Conservation (phyloP, 2,329 filamentous ascomycete species). For the Botrytis medusae region DNA sequence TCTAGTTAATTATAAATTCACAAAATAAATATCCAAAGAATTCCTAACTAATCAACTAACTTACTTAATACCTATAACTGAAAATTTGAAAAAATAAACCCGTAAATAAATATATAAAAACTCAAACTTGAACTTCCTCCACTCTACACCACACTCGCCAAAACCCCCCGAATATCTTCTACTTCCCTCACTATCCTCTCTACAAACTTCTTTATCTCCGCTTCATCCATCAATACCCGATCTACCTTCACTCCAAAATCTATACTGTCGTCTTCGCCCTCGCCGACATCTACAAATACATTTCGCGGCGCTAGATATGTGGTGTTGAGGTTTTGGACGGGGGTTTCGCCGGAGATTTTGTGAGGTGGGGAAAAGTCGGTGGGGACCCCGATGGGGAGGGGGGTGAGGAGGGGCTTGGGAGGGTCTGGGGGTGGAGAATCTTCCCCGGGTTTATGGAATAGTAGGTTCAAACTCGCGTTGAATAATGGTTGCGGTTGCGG, state of each 20-base stretch:
- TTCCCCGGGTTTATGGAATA: neutral
- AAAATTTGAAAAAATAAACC: too few species aligned
- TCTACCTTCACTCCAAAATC: constrained; percentile 10
- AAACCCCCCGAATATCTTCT: neutral
- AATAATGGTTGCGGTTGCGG: neutral
- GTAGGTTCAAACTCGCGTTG: neutral
- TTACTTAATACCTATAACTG: too few species aligned
- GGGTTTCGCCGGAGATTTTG: too few species aligned
- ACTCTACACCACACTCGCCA: neutral
- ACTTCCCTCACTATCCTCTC: neutral
- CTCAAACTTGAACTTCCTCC: too few species aligned
- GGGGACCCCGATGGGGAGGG: neutral
- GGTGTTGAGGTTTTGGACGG: too few species aligned
- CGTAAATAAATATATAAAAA: too few species aligned
- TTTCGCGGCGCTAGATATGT: neutral
- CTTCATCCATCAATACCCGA: neutral
- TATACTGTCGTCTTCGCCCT: neutral
- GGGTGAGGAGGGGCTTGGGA: neutral
- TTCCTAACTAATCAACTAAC: too few species aligned
- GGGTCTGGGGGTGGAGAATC: too few species aligned
- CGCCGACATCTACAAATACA: constrained; percentile 10
- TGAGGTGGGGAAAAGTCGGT: neutral
- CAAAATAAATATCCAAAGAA: too few species aligned
- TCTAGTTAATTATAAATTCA: too few species aligned
- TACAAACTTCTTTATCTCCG: neutral